Percentiles rank a stretch among this genome's conserved stretches.
Evolutionary conservation across 1,139 yeast species (phyloP).

Genomic region (Blastobotrys buckinghamii): DNA sequence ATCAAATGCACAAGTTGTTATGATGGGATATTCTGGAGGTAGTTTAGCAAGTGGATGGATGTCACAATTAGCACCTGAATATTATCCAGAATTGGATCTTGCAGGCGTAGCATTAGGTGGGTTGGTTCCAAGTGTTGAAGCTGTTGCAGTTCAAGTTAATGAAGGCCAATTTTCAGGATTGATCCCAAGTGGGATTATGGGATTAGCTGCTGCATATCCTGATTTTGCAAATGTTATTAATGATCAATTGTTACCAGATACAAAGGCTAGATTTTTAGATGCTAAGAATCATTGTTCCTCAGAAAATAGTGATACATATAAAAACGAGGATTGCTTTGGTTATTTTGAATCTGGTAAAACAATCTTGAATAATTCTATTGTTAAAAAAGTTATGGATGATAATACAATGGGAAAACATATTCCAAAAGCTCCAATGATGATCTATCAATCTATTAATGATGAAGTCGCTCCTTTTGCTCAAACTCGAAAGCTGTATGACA

Average conservation of each 20-base stretch:
- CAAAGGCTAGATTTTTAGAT: constrained; percentile 12
- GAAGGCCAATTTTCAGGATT: constrained; percentile 24
- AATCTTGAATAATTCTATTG: constrained; percentile 13
- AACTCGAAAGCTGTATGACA: constrained; percentile 16
- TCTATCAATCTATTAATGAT: constrained; percentile 31
- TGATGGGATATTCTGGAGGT: constrained; percentile 33
- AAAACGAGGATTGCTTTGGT: constrained; percentile 17
- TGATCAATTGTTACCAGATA: constrained; percentile 13
- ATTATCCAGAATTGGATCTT: constrained; percentile 27
- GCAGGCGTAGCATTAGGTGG: constrained; percentile 15
- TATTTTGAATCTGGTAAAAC: constrained; percentile 20
- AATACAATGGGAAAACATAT: constrained; percentile 19
- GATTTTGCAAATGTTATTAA: constrained; percentile 14
- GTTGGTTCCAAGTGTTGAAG: constrained; percentile 13
- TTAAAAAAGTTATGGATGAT: constrained; percentile 15
- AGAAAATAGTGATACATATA: constrained; percentile 16
- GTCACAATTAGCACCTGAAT: constrained; percentile 25
- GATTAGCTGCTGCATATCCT: constrained; percentile 29
- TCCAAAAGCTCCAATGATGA: constrained; percentile 25
- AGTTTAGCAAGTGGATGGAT: constrained; percentile 31
- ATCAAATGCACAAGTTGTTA: constrained; percentile 16
- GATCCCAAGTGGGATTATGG: constrained; percentile 26
- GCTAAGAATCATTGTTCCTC: constrained; percentile 17
- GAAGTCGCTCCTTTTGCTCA: constrained; percentile 22
- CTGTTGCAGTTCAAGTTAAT: constrained; percentile 14